Conservation (phyloP, 2,329 filamentous ascomycete genomes). For the Neopestalotiopsis clavispora region DNA sequence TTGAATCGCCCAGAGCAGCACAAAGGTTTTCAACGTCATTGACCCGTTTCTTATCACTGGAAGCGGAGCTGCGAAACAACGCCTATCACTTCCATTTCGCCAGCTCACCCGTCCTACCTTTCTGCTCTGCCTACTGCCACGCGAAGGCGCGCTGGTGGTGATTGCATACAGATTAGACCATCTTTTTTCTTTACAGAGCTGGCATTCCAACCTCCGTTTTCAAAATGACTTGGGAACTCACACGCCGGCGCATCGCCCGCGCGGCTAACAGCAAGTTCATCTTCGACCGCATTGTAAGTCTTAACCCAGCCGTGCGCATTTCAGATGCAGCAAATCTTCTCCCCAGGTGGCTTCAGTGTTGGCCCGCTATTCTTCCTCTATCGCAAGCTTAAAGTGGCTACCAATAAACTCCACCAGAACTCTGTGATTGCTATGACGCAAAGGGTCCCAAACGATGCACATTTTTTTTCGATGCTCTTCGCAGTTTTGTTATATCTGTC, state of each 20-base stretch:
- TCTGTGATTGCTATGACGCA: not conserved
- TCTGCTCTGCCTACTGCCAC: not conserved
- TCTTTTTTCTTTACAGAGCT: not conserved
- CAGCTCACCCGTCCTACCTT: not conserved
- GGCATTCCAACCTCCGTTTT: slow-evolving; percentile 10
- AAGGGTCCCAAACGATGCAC: not conserved
- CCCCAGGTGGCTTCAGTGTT: not conserved
- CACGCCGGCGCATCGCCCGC: slow-evolving; percentile 65
- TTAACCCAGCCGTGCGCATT: not conserved
- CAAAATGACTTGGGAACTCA: slow-evolving; percentile 64
- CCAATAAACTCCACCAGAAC: not conserved
- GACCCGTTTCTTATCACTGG: not conserved
- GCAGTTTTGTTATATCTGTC: not conserved
- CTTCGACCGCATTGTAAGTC: slow-evolving; percentile 73
- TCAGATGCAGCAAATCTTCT: not conserved
- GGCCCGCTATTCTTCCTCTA: not conserved
- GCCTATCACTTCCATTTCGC: not conserved
- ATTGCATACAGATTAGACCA: not conserved
- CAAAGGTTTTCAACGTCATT: not conserved
- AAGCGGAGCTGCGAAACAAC: not conserved
- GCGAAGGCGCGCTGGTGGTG: not conserved
- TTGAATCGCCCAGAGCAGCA: not conserved
- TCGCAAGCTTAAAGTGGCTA: not conserved
- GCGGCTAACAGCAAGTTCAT: slow-evolving; percentile 75
- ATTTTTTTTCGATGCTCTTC: slow-evolving; percentile 24